Conservation (phyloP, 2,329 filamentous ascomycete genomes). For the Penicillium sp. region DNA sequence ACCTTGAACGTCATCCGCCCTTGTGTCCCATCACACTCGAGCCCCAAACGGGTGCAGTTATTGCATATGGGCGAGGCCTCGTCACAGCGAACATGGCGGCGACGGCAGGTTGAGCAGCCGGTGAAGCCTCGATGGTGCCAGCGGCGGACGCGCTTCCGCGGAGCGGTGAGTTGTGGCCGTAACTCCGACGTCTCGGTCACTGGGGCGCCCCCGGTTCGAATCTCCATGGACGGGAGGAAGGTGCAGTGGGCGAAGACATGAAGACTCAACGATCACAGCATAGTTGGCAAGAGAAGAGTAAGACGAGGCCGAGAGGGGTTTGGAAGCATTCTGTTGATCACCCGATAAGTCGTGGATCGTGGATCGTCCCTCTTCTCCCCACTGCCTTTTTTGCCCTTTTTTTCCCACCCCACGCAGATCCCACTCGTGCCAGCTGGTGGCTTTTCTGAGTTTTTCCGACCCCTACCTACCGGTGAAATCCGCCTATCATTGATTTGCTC, state of each 20-base stretch:
- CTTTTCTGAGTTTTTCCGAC: not conserved
- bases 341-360: not conserved
- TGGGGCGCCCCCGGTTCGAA: slow-evolving; percentile 23
- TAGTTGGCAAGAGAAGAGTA: not conserved
- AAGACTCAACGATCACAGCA: slow-evolving; percentile 8
- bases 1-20: slow-evolving; percentile 39
- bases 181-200: slow-evolving; percentile 7
- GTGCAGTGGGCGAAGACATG: slow-evolving; percentile 24
- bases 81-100: slow-evolving; percentile 41
- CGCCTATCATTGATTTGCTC: not conserved
- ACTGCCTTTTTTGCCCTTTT: not conserved
- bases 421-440: not conserved
- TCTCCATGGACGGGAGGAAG: slow-evolving; percentile 27
- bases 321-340: not conserved
- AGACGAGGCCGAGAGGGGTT: not conserved
- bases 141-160: slow-evolving; percentile 35
- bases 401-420: not conserved
- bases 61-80: slow-evolving; percentile 34
- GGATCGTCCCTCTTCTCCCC: not conserved
- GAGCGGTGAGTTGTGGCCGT: slow-evolving; percentile 14
- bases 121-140: slow-evolving; percentile 46
- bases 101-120: slow-evolving; percentile 42
- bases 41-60: slow-evolving; percentile 37
- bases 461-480: not conserved
- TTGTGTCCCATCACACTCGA: slow-evolving; percentile 35